phyloP scores from a whole-genome alignment of 345 rosid genomes.

The Angophora floribunda region DNA sequence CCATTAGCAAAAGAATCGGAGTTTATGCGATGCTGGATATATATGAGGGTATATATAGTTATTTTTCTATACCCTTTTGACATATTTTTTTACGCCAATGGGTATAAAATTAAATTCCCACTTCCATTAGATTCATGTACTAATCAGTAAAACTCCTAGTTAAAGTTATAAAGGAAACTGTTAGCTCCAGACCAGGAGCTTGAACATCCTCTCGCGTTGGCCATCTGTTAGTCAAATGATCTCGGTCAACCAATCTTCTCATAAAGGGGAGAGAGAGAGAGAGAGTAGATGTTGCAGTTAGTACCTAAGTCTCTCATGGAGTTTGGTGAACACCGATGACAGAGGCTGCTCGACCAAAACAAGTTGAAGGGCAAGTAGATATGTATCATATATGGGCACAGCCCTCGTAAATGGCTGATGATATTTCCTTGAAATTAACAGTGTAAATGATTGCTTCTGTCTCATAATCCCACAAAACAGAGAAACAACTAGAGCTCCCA shows the following conservation, averaged over 20 bases:
- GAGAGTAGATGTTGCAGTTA: neutral
- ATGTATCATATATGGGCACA: neutral
- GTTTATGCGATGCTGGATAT: neutral
- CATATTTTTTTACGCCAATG: neutral
- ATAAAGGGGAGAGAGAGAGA: neutral
- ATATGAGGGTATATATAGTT: neutral
- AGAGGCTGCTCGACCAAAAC: neutral
- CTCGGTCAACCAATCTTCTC: neutral
- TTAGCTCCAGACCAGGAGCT: neutral
- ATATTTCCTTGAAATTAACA: neutral
- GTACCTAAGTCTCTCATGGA: neutral
- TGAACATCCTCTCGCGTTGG: neutral
- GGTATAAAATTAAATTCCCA: neutral
- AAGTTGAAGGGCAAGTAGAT: neutral
- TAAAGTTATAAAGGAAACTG: neutral
- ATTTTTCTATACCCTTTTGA: neutral
- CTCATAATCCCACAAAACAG: neutral
- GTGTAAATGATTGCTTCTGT: neutral
- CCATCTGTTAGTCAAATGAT: neutral
- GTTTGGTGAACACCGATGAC: neutral
- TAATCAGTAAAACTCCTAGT: neutral
- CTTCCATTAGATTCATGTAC: neutral
- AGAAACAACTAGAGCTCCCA: neutral
- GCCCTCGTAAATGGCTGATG: neutral
- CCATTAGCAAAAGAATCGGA: neutral